Evolutionary conservation across 108 stramenopile genomes (phyloP).

Genomic region (Nitzschia sp.): DNA sequence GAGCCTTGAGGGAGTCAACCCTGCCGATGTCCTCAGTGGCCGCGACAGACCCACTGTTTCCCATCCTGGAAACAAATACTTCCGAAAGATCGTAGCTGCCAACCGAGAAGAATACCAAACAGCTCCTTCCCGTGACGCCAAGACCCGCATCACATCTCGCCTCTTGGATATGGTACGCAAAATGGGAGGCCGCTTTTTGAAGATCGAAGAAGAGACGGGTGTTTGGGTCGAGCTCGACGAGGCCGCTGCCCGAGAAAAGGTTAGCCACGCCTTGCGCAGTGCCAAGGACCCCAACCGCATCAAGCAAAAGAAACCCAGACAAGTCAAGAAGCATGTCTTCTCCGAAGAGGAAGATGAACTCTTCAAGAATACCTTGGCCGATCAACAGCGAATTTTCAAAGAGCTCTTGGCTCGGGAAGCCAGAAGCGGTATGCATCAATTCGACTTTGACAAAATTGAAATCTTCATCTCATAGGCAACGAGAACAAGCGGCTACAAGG

Average conservation of each 20-base stretch:
- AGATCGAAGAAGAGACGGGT: conserved; percentile 17
- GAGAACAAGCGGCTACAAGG: not conserved
- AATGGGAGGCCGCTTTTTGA: conserved; percentile 26
- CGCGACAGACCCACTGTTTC: conserved; percentile 20
- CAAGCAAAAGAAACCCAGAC: conserved; percentile 15
- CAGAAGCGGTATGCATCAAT: not conserved
- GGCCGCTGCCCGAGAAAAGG: conserved; percentile 33
- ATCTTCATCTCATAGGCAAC: not conserved
- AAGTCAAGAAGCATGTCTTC: conserved; percentile 22
- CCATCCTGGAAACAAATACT: conserved; percentile 31
- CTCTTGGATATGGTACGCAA: conserved; percentile 9
- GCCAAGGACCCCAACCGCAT: conserved; percentile 36
- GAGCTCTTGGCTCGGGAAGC: conserved; percentile 7
- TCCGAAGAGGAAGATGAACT: conserved; percentile 21
- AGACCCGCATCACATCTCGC: conserved; percentile 18
- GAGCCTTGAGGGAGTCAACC: not conserved
- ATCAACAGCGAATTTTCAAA: conserved; percentile 27
- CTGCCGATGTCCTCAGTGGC: conserved; percentile 32
- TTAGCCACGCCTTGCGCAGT: conserved; percentile 39
- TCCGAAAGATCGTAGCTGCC: conserved; percentile 15
- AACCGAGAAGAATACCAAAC: conserved; percentile 23
- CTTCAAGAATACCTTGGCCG: conserved; percentile 9
- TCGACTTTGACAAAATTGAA: conserved; percentile 1
- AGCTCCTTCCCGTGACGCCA: conserved; percentile 16
- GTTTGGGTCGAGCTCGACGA: conserved; percentile 32